Conservation (phyloP, 2,329 filamentous ascomycete species). For the Aspergillus sp. region DNA sequence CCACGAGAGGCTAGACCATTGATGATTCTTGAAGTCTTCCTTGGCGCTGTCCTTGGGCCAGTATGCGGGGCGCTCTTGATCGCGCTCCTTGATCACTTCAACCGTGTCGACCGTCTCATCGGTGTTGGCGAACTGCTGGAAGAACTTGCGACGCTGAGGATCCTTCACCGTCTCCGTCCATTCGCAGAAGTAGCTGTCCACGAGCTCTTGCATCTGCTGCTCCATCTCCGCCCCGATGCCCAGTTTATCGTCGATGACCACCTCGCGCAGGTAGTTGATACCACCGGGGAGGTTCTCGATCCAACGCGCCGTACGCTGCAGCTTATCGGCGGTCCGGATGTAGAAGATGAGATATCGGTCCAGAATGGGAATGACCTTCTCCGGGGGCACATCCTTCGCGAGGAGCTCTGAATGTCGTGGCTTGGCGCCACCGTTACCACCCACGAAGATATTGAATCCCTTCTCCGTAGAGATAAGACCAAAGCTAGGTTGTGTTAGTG, state of each 20-base stretch:
- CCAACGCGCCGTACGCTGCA: constrained; percentile 87
- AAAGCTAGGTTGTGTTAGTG: constrained; percentile 55
- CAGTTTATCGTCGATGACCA: constrained; percentile 80
- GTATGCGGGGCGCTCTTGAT: constrained; percentile 70
- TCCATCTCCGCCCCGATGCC: constrained; percentile 83
- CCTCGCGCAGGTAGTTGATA: constrained; percentile 76
- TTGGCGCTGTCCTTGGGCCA: constrained; percentile 69
- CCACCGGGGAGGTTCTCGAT: constrained; percentile 80
- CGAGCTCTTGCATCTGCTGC: constrained; percentile 81
- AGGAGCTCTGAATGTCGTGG: constrained; percentile 79
- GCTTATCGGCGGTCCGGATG: constrained; percentile 85
- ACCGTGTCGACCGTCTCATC: constrained; percentile 66
- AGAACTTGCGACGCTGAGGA: constrained; percentile 66
- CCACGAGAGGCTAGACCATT: constrained; percentile 70
- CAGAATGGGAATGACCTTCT: constrained; percentile 78
- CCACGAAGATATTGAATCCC: constrained; percentile 90
- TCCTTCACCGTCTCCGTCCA: constrained; percentile 80
- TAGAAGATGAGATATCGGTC: constrained; percentile 93
- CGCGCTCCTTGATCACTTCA: constrained; percentile 70
- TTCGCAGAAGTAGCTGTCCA: constrained; percentile 84
- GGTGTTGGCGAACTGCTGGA: constrained; percentile 84
- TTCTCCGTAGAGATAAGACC: constrained; percentile 90
- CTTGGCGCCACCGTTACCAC: constrained; percentile 83
- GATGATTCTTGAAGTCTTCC: constrained; percentile 69
- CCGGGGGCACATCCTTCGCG: constrained; percentile 79